Evolutionary conservation across 202 grass and related monocot genomes (phyloP), one percentile per base, ranked within the genome.

Genomic region (Musa balbisiana): DNA sequence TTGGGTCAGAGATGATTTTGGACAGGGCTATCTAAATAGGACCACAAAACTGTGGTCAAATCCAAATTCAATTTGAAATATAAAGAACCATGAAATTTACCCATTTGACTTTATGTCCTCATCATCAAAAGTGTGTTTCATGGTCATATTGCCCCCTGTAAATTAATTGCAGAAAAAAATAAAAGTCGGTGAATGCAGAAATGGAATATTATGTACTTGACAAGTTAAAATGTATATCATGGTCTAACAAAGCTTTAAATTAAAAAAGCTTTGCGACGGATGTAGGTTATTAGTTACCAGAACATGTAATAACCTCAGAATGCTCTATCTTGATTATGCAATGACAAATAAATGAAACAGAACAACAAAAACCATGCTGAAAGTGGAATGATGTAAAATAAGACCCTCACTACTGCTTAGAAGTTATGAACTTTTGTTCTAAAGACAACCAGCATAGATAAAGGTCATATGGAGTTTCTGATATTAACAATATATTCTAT

Each of bases 81-180:
- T 8, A 15, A 23, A 62, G 2, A 62, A 62, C 17, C 12, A 27
- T 73, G 20, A 72, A 60, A 51, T 52, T 27, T 56, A 80, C 69
- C 78, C 73, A 69, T 69, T 72, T 53, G 78, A 73, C 69, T 80
- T 80, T 27, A 80, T 80, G 5, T 15, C 71, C 68, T 80, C 67
- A 72, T 80, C 62, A 24, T 72, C 54, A 27, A 80, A 26, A 52
- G 19, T 56, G 27, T 52, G 58, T 49, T 52, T 80, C 68, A 1
- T 62, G 13, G 14, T 80, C 78, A 62, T 51, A 80, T n/a, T 25
- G 43, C 73, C 29, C 33, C 20, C 69, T 80, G 78, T 8, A 9
- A 58, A 64, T 5, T n/a, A 33, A 73, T 62, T 33, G 29, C 59
- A 63, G 19, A 71, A 10, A 66, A 49, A 69, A 69, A 29, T 16